A percentile compares a stretch with the other conserved stretches of the same genome.
These are phyloP conservation scores for Blastobotrys buckinghamii DNA, from an alignment of 1,139 yeast genomes.

Conservation along the genomic window DNA sequence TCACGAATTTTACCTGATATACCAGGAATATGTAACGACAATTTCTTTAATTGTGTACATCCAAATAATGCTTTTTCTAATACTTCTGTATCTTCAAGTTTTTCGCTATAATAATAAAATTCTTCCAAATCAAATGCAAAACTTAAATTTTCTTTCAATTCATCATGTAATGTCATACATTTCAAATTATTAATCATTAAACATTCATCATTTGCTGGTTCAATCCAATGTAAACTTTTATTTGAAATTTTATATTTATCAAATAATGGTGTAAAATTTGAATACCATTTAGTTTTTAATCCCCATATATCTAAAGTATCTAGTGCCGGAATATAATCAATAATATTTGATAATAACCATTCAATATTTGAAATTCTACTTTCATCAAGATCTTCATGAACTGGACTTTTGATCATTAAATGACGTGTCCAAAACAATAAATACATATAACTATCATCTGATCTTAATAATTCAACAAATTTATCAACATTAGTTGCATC, in stretches of 20 bases:
- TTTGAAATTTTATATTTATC: conserved; percentile 1
- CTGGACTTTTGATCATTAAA: conserved; percentile 10
- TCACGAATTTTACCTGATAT: background rate
- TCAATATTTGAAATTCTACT: background rate
- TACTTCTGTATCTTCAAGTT: background rate
- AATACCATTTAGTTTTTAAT: conserved; percentile 7
- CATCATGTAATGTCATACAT: conserved; percentile 10
- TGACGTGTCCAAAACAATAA: conserved; percentile 12
- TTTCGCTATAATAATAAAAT: conserved; percentile 6
- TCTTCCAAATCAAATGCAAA: conserved; percentile 12
- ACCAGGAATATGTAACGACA: conserved; percentile 10
- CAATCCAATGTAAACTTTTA: conserved; percentile 10
- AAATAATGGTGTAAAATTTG: background rate
- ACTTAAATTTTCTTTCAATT: conserved; percentile 5
- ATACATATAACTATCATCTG: conserved; percentile 1
- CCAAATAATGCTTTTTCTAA: conserved; percentile 3
- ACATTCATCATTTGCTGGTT: conserved; percentile 3
- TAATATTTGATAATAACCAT: conserved; percentile 5
- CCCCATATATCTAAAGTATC: conserved; percentile 12
- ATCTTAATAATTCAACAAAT: conserved; percentile 2
- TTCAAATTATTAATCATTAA: conserved; percentile 7
- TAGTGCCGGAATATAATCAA: conserved; percentile 6
- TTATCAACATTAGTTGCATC: conserved; percentile 4
- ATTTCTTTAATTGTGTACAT: conserved; percentile 5
- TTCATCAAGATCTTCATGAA: background rate